Conservation (phyloP, 805 yeast genomes). For the Candida montana region DNA sequence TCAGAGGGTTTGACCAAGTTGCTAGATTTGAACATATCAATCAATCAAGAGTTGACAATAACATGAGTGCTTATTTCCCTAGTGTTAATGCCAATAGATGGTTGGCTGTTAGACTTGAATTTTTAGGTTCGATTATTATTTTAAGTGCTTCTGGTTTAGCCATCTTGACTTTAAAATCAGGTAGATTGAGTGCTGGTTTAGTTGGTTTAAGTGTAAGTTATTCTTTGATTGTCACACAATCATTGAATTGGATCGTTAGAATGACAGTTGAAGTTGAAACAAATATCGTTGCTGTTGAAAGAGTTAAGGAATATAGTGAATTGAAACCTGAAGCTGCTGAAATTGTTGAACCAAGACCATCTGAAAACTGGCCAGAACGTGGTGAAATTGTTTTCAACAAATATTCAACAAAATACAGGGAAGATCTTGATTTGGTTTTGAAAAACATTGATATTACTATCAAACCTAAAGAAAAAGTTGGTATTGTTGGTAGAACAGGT, state of each 20-base stretch:
- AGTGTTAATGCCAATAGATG: conserved; percentile 92
- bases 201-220: conserved; percentile 93
- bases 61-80: conserved; percentile 90
- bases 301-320: conserved; percentile 83
- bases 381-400: conserved; percentile 65
- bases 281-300: conserved; percentile 93
- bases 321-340: conserved; percentile 82
- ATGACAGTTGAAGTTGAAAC: conserved; percentile 99
- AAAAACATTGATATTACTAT: conserved; percentile 60
- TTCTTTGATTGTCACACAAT: conserved; percentile 87
- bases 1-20: conserved; percentile 68
- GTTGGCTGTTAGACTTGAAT: conserved; percentile 93
- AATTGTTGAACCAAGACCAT: conserved; percentile 62
- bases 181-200: conserved; percentile 78
- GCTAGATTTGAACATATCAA: conserved; percentile 60
- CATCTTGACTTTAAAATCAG: conserved; percentile 52
- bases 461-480: conserved; percentile 76
- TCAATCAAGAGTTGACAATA: conserved; percentile 69
- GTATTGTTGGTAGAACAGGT: conserved; percentile 96
- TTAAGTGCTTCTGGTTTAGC: conserved; percentile 81
- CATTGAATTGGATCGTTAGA: conserved; percentile 95
- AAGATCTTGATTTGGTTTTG: conserved; percentile 73
- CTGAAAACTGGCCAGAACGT: conserved; percentile 62
- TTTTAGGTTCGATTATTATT: conserved; percentile 84
- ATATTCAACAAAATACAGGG: conserved; percentile 82